phyloP scores from a whole-genome alignment of 2,329 filamentous ascomycete species.

The Lasiodiplodia sp. region DNA sequence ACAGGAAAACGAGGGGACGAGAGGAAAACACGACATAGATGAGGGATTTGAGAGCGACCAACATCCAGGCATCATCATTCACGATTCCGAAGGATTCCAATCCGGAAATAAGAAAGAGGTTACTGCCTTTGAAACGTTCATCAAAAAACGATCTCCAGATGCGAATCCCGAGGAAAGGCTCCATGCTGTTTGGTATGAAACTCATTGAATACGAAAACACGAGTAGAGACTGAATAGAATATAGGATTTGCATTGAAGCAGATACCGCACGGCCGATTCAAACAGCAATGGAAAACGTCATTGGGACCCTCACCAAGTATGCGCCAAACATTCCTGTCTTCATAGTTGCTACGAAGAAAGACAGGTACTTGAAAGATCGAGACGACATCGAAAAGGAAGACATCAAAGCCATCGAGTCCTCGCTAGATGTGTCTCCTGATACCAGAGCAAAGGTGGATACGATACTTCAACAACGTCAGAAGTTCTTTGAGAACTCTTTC shows the following conservation, averaged over 20 bases:
- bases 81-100: neutral
- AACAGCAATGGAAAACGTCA: neutral
- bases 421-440: neutral
- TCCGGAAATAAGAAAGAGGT: neutral
- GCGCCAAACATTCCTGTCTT: neutral
- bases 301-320: neutral
- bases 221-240: neutral
- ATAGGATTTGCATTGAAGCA: neutral
- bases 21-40: neutral
- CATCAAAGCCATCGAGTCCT: neutral
- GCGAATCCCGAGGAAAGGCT: neutral
- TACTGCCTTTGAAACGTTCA: neutral
- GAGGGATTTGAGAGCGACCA: neutral
- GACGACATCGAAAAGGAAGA: neutral
- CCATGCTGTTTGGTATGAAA: neutral
- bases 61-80: neutral
- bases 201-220: neutral
- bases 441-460: neutral
- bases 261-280: neutral
- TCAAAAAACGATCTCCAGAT: neutral
- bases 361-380: neutral
- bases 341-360: neutral
- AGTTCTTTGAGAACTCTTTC: neutral
- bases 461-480: neutral
- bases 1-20: neutral